Conservation (phyloP, 148 eudicot genomes). For the Vaccinium corymbosum region DNA sequence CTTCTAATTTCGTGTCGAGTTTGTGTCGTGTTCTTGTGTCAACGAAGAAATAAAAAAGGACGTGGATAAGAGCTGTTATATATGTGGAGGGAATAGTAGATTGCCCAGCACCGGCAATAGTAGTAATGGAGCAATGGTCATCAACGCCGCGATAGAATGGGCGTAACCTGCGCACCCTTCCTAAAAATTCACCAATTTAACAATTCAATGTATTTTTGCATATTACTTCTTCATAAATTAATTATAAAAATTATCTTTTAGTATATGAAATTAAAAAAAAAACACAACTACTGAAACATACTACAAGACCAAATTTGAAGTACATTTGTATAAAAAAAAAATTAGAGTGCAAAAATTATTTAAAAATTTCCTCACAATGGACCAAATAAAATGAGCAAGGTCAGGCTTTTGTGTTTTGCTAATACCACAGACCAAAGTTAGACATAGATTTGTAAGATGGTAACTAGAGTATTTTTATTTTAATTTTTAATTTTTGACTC, state of each 20-base stretch:
- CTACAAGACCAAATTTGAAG: background rate
- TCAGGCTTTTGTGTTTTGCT: background rate
- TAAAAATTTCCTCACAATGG: background rate
- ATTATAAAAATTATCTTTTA: too few species aligned
- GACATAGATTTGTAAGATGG: background rate
- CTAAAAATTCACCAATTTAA: background rate
- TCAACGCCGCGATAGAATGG: background rate
- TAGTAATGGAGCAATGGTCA: background rate
- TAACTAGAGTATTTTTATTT: background rate
- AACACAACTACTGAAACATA: too few species aligned
- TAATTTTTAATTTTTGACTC: background rate
- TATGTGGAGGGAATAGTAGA: too few species aligned
- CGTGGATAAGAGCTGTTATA: too few species aligned
- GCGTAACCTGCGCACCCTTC: conserved; percentile 7
- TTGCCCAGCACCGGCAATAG: background rate
- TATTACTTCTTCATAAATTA: too few species aligned
- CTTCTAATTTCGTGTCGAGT: too few species aligned
- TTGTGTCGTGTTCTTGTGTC: too few species aligned
- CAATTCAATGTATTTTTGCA: too few species aligned
- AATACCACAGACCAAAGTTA: background rate
- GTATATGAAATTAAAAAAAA: too few species aligned
- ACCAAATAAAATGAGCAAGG: background rate
- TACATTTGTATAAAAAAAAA: background rate
- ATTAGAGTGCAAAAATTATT: background rate
- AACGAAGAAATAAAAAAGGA: too few species aligned